Percentiles rank a stretch among this genome's conserved stretches.
Evolutionary conservation across 2,329 filamentous ascomycete species (phyloP).

Genomic region (Trichophyton schoenleinii): DNA sequence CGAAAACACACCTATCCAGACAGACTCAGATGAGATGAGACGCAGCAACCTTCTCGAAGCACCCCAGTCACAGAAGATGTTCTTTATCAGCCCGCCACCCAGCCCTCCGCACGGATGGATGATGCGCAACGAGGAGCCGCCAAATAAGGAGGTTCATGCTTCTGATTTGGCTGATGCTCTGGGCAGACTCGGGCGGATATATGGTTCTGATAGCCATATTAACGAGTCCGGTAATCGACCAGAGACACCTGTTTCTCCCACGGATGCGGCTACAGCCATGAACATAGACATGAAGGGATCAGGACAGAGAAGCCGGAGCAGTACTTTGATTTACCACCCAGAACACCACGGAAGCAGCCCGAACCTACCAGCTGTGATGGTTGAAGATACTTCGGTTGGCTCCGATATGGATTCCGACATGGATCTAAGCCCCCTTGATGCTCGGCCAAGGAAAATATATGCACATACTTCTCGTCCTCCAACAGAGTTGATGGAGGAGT

Average conservation of each 20-base stretch:
- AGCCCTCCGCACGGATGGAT: slow-evolving; percentile 54
- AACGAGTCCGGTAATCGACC: slow-evolving; percentile 17
- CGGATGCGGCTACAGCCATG: slow-evolving; percentile 7
- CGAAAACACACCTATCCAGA: slow-evolving; percentile 29
- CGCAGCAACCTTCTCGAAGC: slow-evolving; percentile 39
- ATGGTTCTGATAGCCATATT: slow-evolving; percentile 2
- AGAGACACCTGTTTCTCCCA: slow-evolving; percentile 12
- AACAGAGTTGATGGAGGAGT: slow-evolving; percentile 42
- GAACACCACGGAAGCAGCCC: slow-evolving; percentile 49
- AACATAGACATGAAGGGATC: slow-evolving; percentile 9
- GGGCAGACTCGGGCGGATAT: slow-evolving; percentile 37
- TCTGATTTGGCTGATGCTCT: slow-evolving; percentile 48
- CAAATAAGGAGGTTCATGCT: slow-evolving; percentile 54
- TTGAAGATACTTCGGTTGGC: slow-evolving; percentile 45
- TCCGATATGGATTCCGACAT: slow-evolving; percentile 36
- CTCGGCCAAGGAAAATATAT: slow-evolving; percentile 32
- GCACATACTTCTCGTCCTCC: slow-evolving; percentile 44
- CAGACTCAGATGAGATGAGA: slow-evolving; percentile 32
- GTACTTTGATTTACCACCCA: slow-evolving; percentile 51
- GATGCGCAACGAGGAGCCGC: slow-evolving; percentile 49
- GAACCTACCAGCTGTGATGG: slow-evolving; percentile 49
- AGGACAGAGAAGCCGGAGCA: slow-evolving; percentile 37
- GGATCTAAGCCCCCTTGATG: slow-evolving; percentile 32
- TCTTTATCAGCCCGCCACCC: slow-evolving; percentile 55
- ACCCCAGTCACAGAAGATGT: slow-evolving; percentile 48